Evolutionary conservation across 2,329 filamentous ascomycete species (phyloP).

Genomic region (Claviceps quebecensis): DNA sequence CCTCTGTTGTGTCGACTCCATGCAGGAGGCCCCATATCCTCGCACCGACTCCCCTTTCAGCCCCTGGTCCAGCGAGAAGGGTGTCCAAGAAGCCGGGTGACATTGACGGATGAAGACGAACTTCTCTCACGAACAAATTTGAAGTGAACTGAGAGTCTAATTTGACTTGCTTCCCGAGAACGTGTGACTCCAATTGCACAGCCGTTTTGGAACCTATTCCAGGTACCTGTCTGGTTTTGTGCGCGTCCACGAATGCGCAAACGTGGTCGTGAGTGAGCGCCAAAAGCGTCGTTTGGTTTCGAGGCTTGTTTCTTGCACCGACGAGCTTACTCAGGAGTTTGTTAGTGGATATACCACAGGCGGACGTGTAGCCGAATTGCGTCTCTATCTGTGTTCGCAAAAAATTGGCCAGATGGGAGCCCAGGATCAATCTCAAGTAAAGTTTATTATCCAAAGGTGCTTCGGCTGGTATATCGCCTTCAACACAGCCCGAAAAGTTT

Average conservation of each 20-base stretch:
- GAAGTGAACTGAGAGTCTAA: conserved; percentile 23
- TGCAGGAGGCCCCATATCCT: conserved; percentile 69
- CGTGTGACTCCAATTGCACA: conserved; percentile 36
- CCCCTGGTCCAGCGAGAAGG: conserved; percentile 55
- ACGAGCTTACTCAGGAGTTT: conserved; percentile 78
- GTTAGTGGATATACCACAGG: conserved; percentile 75
- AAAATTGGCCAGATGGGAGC: conserved; percentile 66
- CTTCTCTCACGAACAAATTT: conserved; percentile 48
- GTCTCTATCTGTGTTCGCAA: conserved; percentile 60
- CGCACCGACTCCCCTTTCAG: conserved; percentile 54
- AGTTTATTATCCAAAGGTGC: conserved; percentile 22
- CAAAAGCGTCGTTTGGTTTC: conserved; percentile 71
- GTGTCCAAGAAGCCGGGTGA: conserved; percentile 50
- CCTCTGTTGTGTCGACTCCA: conserved; percentile 62
- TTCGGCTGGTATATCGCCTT: conserved; percentile 12
- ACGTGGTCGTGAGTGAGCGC: conserved; percentile 46
- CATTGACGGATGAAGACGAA: conserved; percentile 49
- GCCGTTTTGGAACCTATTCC: conserved; percentile 65
- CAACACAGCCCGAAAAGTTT: conserved; percentile 47
- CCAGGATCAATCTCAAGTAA: conserved; percentile 54
- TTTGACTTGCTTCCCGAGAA: conserved; percentile 24
- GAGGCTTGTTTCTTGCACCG: conserved; percentile 74
- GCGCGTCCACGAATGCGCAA: conserved; percentile 55
- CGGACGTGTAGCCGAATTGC: conserved; percentile 71
- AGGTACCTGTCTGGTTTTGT: conserved; percentile 68